phyloP scores from a whole-genome alignment of 768 basidiomycete species.

The Lactarius pseudohatsudake region DNA sequence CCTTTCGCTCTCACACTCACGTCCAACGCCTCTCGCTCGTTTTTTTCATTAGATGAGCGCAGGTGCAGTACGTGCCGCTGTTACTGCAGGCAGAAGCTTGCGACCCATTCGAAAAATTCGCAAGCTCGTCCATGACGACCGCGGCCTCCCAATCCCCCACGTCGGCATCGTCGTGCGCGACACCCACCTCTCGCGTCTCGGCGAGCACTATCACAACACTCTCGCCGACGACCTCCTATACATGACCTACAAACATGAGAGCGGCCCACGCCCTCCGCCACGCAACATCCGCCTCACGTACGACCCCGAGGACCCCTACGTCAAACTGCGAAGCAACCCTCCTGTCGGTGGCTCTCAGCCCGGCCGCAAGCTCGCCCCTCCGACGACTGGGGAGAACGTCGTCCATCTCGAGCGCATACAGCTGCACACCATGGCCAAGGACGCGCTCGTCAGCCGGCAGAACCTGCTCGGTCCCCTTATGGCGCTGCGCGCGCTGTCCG shows the following conservation, averaged over 20 bases:
- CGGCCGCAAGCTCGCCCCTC: slow-evolving; percentile 65
- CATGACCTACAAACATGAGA: slow-evolving; percentile 85
- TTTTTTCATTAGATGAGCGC: slow-evolving; percentile 7
- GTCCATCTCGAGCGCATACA: slow-evolving; percentile 79
- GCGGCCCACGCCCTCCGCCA: slow-evolving; percentile 49
- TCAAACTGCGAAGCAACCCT: slow-evolving; percentile 72
- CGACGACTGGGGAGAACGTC: slow-evolving; percentile 65
- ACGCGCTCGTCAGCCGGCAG: slow-evolving; percentile 66
- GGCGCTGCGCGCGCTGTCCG: slow-evolving; percentile 83
- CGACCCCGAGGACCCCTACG: slow-evolving; percentile 80
- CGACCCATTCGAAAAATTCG: slow-evolving; percentile 22
- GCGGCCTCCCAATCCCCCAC: slow-evolving; percentile 72
- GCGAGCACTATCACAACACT: slow-evolving; percentile 81
- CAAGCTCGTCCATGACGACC: slow-evolving; percentile 46
- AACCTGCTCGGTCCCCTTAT: slow-evolving; percentile 83
- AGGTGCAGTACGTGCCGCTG: slow-evolving; percentile 6
- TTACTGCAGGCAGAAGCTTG: slow-evolving; percentile 6
- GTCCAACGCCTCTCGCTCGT: background rate
- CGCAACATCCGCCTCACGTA: slow-evolving; percentile 64
- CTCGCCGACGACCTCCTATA: slow-evolving; percentile 91
- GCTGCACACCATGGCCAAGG: slow-evolving; percentile 84
- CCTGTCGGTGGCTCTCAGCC: slow-evolving; percentile 68
- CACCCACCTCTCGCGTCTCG: slow-evolving; percentile 68
- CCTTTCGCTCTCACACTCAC: background rate
- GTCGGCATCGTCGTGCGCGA: slow-evolving; percentile 65